phyloP scores from a whole-genome alignment of 345 rosid species.

The Boechera stricta region DNA sequence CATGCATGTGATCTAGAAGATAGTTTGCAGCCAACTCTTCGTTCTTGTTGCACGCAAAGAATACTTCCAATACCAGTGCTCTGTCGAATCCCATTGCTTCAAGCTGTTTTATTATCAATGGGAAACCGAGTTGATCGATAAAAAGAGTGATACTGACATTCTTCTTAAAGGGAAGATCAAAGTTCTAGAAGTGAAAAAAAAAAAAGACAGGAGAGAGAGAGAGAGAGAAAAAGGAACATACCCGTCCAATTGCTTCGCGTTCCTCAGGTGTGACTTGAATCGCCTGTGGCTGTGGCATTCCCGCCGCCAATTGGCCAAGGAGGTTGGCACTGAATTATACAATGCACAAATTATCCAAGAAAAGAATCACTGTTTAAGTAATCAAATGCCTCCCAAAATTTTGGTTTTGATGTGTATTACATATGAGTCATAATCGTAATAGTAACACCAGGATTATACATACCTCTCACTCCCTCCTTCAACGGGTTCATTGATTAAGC shows the following conservation, averaged over 20 bases:
- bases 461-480: constrained; percentile 85
- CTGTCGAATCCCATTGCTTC: constrained; percentile 95
- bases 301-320: constrained; percentile 66
- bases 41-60: constrained; percentile 93
- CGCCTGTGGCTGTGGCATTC: constrained; percentile 76
- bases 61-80: constrained; percentile 76
- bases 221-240: constrained; percentile 27
- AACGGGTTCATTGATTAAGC: constrained; percentile 80
- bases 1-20: constrained; percentile 88
- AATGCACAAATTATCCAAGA: constrained; percentile 16
- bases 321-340: constrained; percentile 55
- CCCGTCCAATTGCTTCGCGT: constrained; percentile 90
- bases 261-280: constrained; percentile 87
- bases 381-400: background rate
- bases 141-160: background rate
- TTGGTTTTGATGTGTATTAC: background rate
- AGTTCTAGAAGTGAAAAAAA: background rate
- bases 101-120: constrained; percentile 52
- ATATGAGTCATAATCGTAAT: background rate
- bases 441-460: constrained; percentile 36
- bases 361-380: background rate
- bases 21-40: constrained; percentile 95
- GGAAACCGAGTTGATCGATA: background rate
- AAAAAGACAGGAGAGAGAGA: background rate
- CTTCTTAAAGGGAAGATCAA: background rate